Evolutionary conservation across 805 yeast species (phyloP), one percentile per base, ranked within the genome.

Genomic region (Isabelozyma rhagii): DNA sequence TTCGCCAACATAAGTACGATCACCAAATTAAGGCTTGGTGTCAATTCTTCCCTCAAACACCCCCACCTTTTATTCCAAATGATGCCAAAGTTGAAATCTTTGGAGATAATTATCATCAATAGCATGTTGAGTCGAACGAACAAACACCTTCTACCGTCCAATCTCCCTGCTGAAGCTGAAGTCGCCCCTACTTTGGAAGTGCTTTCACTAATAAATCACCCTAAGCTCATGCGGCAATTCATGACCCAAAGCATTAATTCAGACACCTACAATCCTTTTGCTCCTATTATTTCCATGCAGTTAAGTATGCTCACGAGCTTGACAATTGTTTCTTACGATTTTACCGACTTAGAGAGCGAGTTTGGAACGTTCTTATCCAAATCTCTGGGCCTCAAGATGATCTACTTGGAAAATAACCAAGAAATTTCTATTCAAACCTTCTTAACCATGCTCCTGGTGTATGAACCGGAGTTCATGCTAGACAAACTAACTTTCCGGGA

Each of bases 381-480:
- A 2, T 45, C 59, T 8, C 51, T 53, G 0, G 42, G 53, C 10
- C 49, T 70, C n/a, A 56, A 48, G 41, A 51, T 47, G 6, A 18
- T 73, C 2, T 59, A 62, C 27, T 49, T 73, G 25, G 78, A 74
- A 47, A 68, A 72, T 52, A 72, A 72, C 51, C 51, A 50, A 8
- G 60, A 59, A 27, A 58, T 72, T 21, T 47, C 66, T 5, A 47
- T 73, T 17, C 52, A 59, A 11, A 55, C 56, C 28, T 63, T 72
- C 39, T 47, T 71, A n/a, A 60, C 59, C 27, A 51, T 69, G 18
- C 48, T 71, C 9, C 55, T 58, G 28, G 67, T 62, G 52, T 66
- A 64, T 48, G 53, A 60, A n/a, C 68, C 72, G 0, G 34, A 41
- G 1, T 70, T 69, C 43, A 41, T 42, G 18, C 57, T 74, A 2